Evolutionary conservation across 2,329 filamentous ascomycete genomes (phyloP).

Genomic region (Fusarium floridanum): DNA sequence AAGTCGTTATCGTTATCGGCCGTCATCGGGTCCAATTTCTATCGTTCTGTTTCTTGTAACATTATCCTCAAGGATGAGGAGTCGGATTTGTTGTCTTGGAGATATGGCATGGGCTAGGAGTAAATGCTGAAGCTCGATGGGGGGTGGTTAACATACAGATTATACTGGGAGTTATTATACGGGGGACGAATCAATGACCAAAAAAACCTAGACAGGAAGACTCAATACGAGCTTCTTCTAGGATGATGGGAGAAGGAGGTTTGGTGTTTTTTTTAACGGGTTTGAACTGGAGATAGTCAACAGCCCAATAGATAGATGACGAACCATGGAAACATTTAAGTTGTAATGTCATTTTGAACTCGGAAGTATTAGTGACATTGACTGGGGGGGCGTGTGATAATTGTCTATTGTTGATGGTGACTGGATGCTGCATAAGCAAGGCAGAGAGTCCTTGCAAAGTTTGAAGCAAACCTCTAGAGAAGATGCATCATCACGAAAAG

Average conservation of each 20-base stretch:
- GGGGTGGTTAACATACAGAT: neutral
- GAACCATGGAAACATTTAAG: neutral
- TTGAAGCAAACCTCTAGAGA: no score
- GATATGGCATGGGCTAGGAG: constrained; percentile 13
- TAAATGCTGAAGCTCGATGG: neutral
- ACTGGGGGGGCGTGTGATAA: neutral
- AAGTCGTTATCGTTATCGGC: neutral
- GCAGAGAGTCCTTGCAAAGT: neutral
- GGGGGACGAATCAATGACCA: constrained; percentile 30
- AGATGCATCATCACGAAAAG: no score
- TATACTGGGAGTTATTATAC: constrained; percentile 5
- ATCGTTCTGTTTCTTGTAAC: constrained; percentile 18
- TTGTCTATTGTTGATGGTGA: neutral
- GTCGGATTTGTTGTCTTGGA: constrained; percentile 8
- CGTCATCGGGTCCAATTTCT: neutral
- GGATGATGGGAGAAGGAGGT: constrained; percentile 9
- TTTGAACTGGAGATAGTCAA: neutral
- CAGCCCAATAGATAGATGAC: neutral
- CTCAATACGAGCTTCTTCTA: neutral
- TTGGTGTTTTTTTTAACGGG: neutral
- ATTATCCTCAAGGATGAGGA: constrained; percentile 17
- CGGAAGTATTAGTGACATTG: neutral
- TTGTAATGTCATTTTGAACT: neutral
- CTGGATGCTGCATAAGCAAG: neutral
- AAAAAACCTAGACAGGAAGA: constrained; percentile 14